phyloP scores from a whole-genome alignment of 2,329 filamentous ascomycete genomes.

The Talaromyces pinophilus region DNA sequence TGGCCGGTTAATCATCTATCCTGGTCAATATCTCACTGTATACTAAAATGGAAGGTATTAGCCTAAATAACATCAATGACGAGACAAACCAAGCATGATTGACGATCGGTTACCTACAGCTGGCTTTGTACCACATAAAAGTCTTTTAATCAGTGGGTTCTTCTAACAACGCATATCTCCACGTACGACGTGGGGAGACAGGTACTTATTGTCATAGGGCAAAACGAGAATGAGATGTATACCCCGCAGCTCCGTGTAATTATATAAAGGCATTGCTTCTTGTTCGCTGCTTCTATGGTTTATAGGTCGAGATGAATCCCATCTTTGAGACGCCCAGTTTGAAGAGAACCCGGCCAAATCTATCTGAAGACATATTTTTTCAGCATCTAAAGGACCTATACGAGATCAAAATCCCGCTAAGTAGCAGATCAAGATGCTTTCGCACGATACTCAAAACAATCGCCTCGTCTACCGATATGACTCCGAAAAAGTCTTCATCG shows the following conservation, averaged over 20 bases:
- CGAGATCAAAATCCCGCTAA: neutral
- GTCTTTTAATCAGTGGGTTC: neutral
- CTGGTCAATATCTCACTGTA: neutral
- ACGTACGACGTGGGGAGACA: neutral
- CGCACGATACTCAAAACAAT: conserved; percentile 33
- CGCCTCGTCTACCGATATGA: conserved; percentile 42
- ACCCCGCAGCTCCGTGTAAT: conserved; percentile 2
- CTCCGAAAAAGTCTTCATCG: conserved; percentile 41
- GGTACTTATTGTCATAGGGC: neutral
- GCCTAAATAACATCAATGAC: neutral
- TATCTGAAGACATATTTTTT: neutral
- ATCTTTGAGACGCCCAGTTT: neutral
- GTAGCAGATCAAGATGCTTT: conserved; percentile 32
- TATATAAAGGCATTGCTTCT: neutral
- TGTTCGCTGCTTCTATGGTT: neutral
- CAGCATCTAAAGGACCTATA: neutral
- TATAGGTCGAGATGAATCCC: too few species aligned
- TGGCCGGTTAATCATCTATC: conserved; percentile 1
- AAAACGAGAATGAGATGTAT: neutral
- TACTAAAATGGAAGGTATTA: neutral
- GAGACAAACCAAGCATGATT: neutral
- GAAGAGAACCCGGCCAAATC: neutral
- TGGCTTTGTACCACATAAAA: neutral
- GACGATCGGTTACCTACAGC: neutral
- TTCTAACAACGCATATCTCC: neutral